Evolutionary conservation across 768 basidiomycete genomes (phyloP).

Genomic region (Mycena alexandri): DNA sequence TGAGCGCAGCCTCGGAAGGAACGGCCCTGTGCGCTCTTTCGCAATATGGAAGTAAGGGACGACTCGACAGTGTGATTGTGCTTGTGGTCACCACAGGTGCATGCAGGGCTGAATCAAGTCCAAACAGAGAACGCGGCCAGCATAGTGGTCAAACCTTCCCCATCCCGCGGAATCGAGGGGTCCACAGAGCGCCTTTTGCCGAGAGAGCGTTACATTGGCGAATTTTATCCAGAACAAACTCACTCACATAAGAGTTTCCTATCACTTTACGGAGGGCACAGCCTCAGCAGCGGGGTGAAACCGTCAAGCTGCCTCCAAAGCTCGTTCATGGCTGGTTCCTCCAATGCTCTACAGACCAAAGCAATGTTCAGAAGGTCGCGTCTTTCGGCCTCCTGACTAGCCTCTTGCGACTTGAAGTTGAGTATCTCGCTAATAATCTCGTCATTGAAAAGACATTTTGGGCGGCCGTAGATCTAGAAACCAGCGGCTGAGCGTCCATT

Average conservation of each 20-base stretch:
- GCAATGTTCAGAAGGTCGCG: neutral
- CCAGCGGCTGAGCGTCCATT: neutral
- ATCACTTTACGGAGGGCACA: no score
- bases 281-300: no score
- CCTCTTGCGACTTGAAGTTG: no score
- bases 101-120: neutral
- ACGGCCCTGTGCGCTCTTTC: neutral
- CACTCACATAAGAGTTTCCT: no score
- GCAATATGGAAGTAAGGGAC: constrained; percentile 8
- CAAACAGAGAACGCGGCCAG: neutral
- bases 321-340: constrained; percentile 11
- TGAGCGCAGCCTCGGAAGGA: constrained; percentile 1
- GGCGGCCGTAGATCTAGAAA: neutral
- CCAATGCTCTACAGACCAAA: neutral
- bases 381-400: neutral
- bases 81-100: no score
- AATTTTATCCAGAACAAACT: no score
- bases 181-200: neutral
- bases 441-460: constrained; percentile 3
- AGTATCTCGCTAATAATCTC: constrained; percentile 4
- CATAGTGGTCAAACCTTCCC: constrained; percentile 13
- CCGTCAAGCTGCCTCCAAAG: neutral
- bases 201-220: no score
- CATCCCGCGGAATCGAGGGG: neutral
- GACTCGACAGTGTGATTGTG: constrained; percentile 2